A percentile compares a stretch with the other conserved stretches of the same genome.
Conservation (phyloP, 1,139 yeast genomes). For the Scheffersomyces titani region DNA sequence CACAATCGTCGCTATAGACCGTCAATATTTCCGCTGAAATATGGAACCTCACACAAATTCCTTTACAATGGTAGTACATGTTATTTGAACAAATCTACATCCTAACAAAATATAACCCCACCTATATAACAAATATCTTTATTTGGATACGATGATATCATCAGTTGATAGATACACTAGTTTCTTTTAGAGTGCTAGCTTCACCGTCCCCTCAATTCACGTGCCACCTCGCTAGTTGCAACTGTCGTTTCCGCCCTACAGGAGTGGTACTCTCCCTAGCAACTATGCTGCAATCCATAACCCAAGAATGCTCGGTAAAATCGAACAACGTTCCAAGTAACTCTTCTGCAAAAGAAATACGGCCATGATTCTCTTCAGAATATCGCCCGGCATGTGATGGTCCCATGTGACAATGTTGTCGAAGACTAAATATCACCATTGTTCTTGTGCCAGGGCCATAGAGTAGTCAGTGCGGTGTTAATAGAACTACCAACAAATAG, state of each 20-base stretch:
- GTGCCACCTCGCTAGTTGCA: not conserved
- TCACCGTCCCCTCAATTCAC: not conserved
- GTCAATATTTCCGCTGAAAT: not conserved
- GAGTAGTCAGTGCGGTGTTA: too few relatives aligned
- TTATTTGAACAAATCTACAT: too few relatives aligned
- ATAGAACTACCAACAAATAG: too few relatives aligned
- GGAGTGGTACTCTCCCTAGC: not conserved
- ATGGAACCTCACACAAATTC: not conserved
- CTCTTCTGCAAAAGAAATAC: not conserved
- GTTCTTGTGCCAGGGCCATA: too few relatives aligned
- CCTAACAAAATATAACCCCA: not conserved
- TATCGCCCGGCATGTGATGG: too few relatives aligned
- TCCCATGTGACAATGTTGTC: too few relatives aligned
- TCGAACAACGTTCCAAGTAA: not conserved
- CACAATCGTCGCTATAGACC: not conserved
- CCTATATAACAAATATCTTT: not conserved
- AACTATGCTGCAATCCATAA: not conserved
- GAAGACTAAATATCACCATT: too few relatives aligned
- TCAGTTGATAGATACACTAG: not conserved
- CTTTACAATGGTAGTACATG: too few relatives aligned
- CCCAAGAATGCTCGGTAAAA: not conserved
- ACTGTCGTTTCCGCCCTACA: not conserved
- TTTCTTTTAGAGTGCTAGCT: not conserved
- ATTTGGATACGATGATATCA: too few relatives aligned
- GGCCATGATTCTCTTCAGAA: too few relatives aligned